Percentiles rank a stretch among this genome's conserved stretches.
Evolutionary conservation across 2,329 filamentous ascomycete genomes (phyloP).

Genomic region (Pseudocercospora ulei): DNA sequence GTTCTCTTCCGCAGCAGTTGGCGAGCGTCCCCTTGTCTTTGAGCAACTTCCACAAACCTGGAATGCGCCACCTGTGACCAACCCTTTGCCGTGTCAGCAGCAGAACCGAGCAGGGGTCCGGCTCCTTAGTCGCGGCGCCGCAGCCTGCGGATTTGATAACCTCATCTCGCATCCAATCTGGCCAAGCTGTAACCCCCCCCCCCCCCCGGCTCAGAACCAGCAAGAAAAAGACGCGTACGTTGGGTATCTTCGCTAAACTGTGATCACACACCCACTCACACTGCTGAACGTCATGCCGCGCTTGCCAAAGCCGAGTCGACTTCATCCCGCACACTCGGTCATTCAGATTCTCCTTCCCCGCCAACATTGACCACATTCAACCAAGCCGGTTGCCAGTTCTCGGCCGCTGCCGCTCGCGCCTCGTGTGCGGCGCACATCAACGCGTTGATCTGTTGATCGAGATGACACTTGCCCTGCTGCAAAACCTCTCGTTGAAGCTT

Average conservation of each 20-base stretch:
- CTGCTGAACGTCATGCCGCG: too few species aligned
- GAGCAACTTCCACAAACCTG: too few species aligned
- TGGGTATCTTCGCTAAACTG: constrained; percentile 6
- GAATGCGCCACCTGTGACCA: too few species aligned
- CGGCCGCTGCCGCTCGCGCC: constrained; percentile 12
- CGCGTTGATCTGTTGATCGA: constrained; percentile 35
- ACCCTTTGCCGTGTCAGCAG: too few species aligned
- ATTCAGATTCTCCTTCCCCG: not conserved
- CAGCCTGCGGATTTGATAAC: too few species aligned
- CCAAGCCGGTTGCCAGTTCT: constrained; percentile 29
- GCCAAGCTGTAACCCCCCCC: too few species aligned
- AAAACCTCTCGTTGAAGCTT: constrained; percentile 52
- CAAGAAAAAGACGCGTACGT: not conserved
- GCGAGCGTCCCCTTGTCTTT: too few species aligned
- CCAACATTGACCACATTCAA: constrained; percentile 19
- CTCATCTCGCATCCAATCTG: too few species aligned
- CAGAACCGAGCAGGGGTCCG: too few species aligned
- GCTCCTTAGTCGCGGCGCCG: too few species aligned
- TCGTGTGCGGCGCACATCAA: constrained; percentile 12
- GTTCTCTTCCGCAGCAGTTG: too few species aligned
- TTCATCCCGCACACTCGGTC: constrained; percentile 11
- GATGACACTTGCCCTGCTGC: constrained; percentile 50
- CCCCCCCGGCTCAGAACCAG: too few species aligned
- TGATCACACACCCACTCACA: constrained; percentile 1
- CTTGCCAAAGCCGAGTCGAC: not conserved